phyloP scores from a whole-genome alignment of 495 filamentous ascomycete species.

The Xylaria sp. region DNA sequence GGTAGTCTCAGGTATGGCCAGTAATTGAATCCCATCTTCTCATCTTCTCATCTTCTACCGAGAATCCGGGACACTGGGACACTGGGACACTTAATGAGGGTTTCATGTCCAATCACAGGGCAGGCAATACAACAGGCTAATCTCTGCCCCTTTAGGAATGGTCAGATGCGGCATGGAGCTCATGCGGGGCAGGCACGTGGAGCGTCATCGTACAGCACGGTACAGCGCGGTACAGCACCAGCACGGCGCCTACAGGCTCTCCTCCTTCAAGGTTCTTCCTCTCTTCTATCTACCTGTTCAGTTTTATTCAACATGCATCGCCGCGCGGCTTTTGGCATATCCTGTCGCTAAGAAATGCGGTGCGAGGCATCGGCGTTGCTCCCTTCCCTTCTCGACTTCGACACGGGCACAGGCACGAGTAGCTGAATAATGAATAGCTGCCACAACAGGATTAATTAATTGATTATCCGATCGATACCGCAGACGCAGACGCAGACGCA shows the following conservation, averaged over 20 bases:
- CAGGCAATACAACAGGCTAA: neutral
- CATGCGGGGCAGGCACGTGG: conserved; percentile 5
- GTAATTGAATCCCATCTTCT: neutral
- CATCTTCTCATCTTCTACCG: neutral
- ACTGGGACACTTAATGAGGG: neutral
- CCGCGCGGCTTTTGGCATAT: neutral
- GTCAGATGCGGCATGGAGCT: conserved; percentile 6
- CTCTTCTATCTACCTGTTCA: no score
- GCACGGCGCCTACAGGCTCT: neutral
- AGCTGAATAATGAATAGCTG: neutral
- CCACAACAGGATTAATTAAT: neutral
- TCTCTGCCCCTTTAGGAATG: neutral
- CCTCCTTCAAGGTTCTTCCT: neutral
- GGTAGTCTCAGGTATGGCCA: no score
- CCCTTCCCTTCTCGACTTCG: neutral
- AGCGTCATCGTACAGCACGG: conserved; percentile 3
- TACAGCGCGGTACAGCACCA: neutral
- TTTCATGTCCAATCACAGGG: neutral
- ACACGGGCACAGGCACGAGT: neutral
- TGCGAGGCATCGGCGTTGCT: neutral
- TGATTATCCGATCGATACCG: neutral
- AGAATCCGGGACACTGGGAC: neutral
- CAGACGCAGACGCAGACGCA: no score
- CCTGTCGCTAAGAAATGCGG: neutral
- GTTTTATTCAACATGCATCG: neutral